A percentile compares a stretch with the other conserved stretches of the same genome.
Evolutionary conservation across 805 yeast species (phyloP).

Genomic region (Candida mattraensis): DNA sequence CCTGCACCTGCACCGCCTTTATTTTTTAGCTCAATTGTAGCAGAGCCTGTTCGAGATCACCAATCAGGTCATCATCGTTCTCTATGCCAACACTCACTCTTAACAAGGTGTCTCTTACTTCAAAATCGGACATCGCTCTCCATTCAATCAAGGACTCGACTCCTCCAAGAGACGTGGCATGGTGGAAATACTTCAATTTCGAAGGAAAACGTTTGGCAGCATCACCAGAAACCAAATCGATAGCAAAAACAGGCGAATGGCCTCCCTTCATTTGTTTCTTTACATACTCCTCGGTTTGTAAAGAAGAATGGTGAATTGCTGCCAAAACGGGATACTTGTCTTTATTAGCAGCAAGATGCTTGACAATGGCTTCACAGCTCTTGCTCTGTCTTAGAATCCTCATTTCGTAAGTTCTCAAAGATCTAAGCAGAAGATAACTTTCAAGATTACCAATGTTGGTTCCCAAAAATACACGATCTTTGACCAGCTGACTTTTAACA

Average conservation of each 20-base stretch:
- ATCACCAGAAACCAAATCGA: constrained; percentile 49
- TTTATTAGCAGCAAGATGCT: constrained; percentile 52
- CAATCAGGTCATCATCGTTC: constrained; percentile 70
- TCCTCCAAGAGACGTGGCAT: constrained; percentile 93
- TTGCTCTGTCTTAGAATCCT: constrained; percentile 67
- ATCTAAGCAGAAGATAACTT: constrained; percentile 69
- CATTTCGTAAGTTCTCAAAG: constrained; percentile 76
- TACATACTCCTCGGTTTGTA: constrained; percentile 71
- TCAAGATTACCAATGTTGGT: constrained; percentile 80
- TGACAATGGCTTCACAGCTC: constrained; percentile 61
- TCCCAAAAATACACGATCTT: constrained; percentile 73
- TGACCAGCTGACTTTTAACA: constrained; percentile 45
- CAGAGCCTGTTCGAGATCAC: constrained; percentile 69
- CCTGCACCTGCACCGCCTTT: too few species aligned
- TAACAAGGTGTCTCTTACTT: constrained; percentile 55
- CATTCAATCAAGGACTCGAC: constrained; percentile 89
- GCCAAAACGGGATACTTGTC: constrained; percentile 48
- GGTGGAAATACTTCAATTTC: constrained; percentile 69
- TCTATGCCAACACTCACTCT: constrained; percentile 84
- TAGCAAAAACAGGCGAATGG: constrained; percentile 71
- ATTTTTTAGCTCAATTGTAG: constrained; percentile 7
- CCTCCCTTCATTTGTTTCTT: constrained; percentile 65
- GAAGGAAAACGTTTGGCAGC: constrained; percentile 66
- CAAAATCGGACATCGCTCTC: constrained; percentile 73
- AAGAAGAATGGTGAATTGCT: constrained; percentile 66